phyloP scores from a whole-genome alignment of 352 stramenopile species.

The Phytophthora ohioensis region DNA sequence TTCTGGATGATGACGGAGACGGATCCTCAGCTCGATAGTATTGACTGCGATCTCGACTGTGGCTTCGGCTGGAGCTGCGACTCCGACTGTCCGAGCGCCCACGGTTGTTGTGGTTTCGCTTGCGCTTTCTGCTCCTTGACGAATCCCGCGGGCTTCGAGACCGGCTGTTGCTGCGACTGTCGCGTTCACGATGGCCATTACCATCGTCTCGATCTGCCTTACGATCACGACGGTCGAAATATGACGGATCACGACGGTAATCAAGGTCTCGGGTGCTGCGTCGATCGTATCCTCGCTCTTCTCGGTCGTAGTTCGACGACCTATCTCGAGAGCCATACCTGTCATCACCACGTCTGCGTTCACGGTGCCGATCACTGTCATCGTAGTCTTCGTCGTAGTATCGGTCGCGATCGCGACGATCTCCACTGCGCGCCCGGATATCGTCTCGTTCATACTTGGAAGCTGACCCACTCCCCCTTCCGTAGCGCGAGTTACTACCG shows the following conservation, averaged over 20 bases:
- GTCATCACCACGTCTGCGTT: slow-evolving; percentile 41
- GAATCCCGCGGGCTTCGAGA: slow-evolving; percentile 45
- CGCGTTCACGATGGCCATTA: slow-evolving; percentile 24
- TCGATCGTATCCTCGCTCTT: slow-evolving; percentile 47
- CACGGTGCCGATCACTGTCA: slow-evolving; percentile 40
- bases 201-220: slow-evolving; percentile 30
- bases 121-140: slow-evolving; percentile 49
- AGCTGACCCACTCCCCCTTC: slow-evolving; percentile 13
- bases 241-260: slow-evolving; percentile 46
- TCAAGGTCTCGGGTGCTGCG: slow-evolving; percentile 45
- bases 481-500: slow-evolving; percentile 16
- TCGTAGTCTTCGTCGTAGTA: slow-evolving; percentile 48
- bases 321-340: slow-evolving; percentile 39
- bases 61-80: slow-evolving; percentile 55
- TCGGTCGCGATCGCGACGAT: slow-evolving; percentile 37
- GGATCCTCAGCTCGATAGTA: slow-evolving; percentile 39
- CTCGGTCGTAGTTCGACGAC: slow-evolving; percentile 36
- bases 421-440: slow-evolving; percentile 31
- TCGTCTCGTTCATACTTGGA: slow-evolving; percentile 31
- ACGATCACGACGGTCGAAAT: slow-evolving; percentile 44
- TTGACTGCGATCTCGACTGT: slow-evolving; percentile 43
- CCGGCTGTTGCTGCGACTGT: slow-evolving; percentile 48
- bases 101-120: slow-evolving; percentile 47
- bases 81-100: slow-evolving; percentile 48
- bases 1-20: slow-evolving; percentile 30